These are phyloP conservation scores for Citeromyces hawaiiensis DNA, from an alignment of 1,139 yeast genomes.

Conservation along the genomic window DNA sequence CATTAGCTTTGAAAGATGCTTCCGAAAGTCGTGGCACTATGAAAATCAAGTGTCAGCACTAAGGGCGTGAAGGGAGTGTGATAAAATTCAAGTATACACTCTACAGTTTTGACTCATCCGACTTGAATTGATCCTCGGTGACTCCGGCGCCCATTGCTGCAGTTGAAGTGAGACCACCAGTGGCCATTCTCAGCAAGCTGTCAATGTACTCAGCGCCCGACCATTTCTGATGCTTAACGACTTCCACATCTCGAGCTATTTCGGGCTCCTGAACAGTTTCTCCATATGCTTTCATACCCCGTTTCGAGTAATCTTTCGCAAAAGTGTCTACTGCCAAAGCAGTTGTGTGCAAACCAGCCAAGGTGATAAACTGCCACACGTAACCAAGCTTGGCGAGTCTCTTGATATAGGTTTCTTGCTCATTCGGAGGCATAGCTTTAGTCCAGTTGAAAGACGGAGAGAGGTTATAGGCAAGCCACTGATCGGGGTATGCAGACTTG, in stretches of 20 bases:
- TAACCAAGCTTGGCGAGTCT: constrained; percentile 85
- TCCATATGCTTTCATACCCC: constrained; percentile 96
- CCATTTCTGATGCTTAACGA: constrained; percentile 97
- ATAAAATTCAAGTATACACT: not conserved
- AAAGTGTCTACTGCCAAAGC: constrained; percentile 87
- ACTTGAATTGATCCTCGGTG: constrained; percentile 89
- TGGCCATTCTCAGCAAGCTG: constrained; percentile 75
- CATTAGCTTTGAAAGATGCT: no score
- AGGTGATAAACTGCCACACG: constrained; percentile 96
- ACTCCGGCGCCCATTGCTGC: constrained; percentile 99
- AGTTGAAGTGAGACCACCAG: constrained; percentile 92
- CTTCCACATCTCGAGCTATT: constrained; percentile 84
- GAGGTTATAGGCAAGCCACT: constrained; percentile 93
- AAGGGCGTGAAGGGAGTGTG: not conserved
- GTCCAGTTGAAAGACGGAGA: constrained; percentile 99
- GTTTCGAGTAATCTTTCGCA: constrained; percentile 61
- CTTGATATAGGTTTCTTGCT: constrained; percentile 83
- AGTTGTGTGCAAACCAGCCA: constrained; percentile 94
- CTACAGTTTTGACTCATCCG: constrained; percentile 5
- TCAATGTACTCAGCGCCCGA: constrained; percentile 98
- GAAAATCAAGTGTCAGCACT: no score
- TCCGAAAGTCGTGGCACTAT: no score
- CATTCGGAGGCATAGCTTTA: constrained; percentile 76
- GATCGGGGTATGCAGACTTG: constrained; percentile 66
- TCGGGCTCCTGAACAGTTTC: constrained; percentile 78